Base-by-base conservation (phyloP, 2,329 filamentous ascomycete genomes). In the Pleurostoma richardsiae region DNA sequence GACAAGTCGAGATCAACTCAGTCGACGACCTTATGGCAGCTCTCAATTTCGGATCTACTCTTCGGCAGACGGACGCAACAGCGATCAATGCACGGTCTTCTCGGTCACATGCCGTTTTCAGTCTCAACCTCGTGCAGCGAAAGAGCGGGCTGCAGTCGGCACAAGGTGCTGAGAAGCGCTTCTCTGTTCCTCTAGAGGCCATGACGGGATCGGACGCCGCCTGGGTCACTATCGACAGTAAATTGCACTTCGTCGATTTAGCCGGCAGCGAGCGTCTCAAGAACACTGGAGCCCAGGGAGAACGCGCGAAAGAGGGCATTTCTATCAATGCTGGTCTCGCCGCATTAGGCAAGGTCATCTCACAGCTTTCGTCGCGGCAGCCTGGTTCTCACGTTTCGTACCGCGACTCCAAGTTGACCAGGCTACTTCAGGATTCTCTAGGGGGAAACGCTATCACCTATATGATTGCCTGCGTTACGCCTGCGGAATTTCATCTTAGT, bases 401-500 rank as follows among this genome's bases (percentile, higher is more conserved):
- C 65, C 89, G 94, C 53, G 94, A 99, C 69, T 97, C 94, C n/a
- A 91, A 90, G 64, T 82, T 99, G 56, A 99, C 94, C 8, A 86
- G 94, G 49, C 76, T 99, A 28, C 80, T 99, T 19, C 94, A 99
- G 72, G 94, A 99, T 67, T 99, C 94, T 0, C 77, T 99, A 4
- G 94, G 94, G 48, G 94, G 94, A 4, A 97, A 95, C 63, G 94
- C 94, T 33, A 95, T 96, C 62, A 99, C 94, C 1, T 99, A 97
- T 70, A 97, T 99, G 94, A 94, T 99, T 69, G 94, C 94, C 6
- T 99, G 94, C 68, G 91, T 99, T 30, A 99, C 92, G 1, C 92
- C 91, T 0, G 90, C 92, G 10, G 91, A 96, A 63, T 99, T 99
- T 62, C 94, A 99, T 64, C 74, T 99, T 40, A 97, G 91, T 69